phyloP scores from a whole-genome alignment of 768 basidiomycete genomes.

The Crucibulum laeve region DNA sequence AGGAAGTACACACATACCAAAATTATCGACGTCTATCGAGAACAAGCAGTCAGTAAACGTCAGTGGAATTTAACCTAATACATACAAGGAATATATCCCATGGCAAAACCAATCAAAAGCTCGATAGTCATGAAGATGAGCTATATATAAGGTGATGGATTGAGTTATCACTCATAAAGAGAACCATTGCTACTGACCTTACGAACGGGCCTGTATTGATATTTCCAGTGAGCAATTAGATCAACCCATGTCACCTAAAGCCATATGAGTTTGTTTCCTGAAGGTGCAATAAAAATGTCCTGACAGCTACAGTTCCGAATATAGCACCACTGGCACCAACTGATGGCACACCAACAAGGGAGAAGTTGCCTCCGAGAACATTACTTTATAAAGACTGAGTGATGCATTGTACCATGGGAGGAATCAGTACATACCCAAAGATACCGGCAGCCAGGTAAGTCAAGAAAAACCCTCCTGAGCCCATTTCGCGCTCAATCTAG shows the following conservation, averaged over 20 bases:
- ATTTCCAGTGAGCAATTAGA: slow-evolving; percentile 88
- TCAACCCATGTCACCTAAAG: slow-evolving; percentile 78
- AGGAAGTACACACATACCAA: slow-evolving; percentile 42
- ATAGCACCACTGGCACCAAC: slow-evolving; percentile 93
- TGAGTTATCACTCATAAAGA: not conserved
- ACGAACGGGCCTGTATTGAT: slow-evolving; percentile 75
- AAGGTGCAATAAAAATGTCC: slow-evolving; percentile 10
- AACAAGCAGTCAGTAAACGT: not conserved
- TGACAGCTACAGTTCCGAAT: slow-evolving; percentile 79
- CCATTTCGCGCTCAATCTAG: slow-evolving; percentile 90
- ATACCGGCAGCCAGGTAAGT: slow-evolving; percentile 90
- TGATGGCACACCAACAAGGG: slow-evolving; percentile 82
- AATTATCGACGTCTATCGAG: slow-evolving; percentile 79
- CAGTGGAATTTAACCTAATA: not conserved
- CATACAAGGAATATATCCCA: slow-evolving; percentile 82
- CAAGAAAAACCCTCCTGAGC: slow-evolving; percentile 77
- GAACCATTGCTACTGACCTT: slow-evolving; percentile 44
- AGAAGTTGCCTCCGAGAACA: slow-evolving; percentile 89
- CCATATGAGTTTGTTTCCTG: not conserved
- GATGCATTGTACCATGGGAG: slow-evolving; percentile 1
- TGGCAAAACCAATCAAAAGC: slow-evolving; percentile 77
- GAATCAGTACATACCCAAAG: slow-evolving; percentile 61
- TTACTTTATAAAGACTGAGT: slow-evolving; percentile 40
- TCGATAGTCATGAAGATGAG: slow-evolving; percentile 83
- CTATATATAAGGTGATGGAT: slow-evolving; percentile 29